These are phyloP conservation scores for Arxiozyma slooffiae DNA, from an alignment of 1,139 yeast genomes.

Conservation along the genomic window DNA sequence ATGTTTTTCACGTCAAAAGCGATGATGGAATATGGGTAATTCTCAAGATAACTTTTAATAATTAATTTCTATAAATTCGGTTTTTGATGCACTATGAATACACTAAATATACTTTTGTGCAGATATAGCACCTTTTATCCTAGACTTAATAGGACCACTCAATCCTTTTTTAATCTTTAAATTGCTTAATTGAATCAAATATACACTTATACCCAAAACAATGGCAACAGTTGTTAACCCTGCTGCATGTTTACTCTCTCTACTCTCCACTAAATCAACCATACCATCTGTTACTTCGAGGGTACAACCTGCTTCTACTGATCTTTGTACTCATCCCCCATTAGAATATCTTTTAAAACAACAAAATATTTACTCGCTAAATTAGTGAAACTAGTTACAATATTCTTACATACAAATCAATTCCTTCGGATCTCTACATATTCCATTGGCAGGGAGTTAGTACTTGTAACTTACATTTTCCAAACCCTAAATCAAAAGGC, in stretches of 20 bases:
- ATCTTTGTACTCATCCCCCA: slow-evolving; percentile 55
- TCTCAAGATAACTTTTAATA: slow-evolving; percentile 63
- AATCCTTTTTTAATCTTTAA: slow-evolving; percentile 58
- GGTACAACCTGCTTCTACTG: slow-evolving; percentile 97
- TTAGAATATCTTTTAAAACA: slow-evolving; percentile 52
- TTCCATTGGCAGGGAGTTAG: slow-evolving; percentile 87
- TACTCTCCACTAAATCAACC: slow-evolving; percentile 93
- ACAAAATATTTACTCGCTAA: slow-evolving; percentile 68
- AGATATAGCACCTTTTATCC: slow-evolving; percentile 88
- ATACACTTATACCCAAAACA: slow-evolving; percentile 79
- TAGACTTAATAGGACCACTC: slow-evolving; percentile 58
- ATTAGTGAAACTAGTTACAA: slow-evolving; percentile 81
- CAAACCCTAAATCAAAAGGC: slow-evolving; percentile 71
- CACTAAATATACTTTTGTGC: slow-evolving; percentile 89
- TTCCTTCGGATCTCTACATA: slow-evolving; percentile 49
- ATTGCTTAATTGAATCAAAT: slow-evolving; percentile 64
- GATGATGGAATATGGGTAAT: too few species aligned
- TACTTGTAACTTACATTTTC: slow-evolving; percentile 81
- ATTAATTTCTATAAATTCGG: slow-evolving; percentile 44
- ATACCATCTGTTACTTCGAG: slow-evolving; percentile 97
- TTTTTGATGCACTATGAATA: slow-evolving; percentile 87
- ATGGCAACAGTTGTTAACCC: slow-evolving; percentile 87
- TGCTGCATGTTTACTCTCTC: slow-evolving; percentile 98
- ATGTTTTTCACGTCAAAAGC: too few species aligned
- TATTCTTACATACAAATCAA: slow-evolving; percentile 84